A percentile compares a stretch with the other conserved stretches of the same genome.
phyloP scores from a whole-genome alignment of 495 filamentous ascomycete genomes.

The Rhypophila decipiens region DNA sequence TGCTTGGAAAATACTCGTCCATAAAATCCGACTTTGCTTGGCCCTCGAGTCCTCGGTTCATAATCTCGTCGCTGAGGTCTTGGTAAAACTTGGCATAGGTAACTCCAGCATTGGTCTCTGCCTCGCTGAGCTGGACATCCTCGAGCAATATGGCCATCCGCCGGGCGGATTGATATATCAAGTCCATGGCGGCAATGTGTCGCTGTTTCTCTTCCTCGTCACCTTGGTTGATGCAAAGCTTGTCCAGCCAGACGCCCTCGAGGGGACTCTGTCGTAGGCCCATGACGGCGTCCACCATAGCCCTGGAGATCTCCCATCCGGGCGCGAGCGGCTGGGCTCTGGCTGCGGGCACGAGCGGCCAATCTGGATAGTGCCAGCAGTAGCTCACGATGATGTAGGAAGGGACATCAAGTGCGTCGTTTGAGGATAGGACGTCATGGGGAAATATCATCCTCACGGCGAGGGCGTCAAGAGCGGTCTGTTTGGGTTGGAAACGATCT shows the following conservation, averaged over 20 bases:
- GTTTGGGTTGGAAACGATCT: conserved; percentile 10
- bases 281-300: conserved; percentile 21
- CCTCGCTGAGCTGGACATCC: conserved; percentile 13
- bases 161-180: conserved; percentile 19
- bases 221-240: conserved; percentile 28
- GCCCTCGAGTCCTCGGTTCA: conserved; percentile 3
- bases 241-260: conserved; percentile 25
- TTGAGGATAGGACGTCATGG: not conserved
- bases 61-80: conserved; percentile 5
- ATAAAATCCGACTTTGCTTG: conserved; percentile 7
- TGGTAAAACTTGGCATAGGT: conserved; percentile 9
- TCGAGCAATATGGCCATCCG: conserved; percentile 16
- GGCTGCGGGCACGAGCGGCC: conserved; percentile 7
- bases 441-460: conserved; percentile 13
- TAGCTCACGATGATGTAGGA: conserved; percentile 21
- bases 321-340: conserved; percentile 2
- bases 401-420: not conserved
- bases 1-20: conserved; percentile 5
- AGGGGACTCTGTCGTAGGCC: not conserved
- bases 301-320: conserved; percentile 16
- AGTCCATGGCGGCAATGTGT: conserved; percentile 24
- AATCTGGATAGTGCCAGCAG: conserved; percentile 19
- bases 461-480: conserved; percentile 5
- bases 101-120: conserved; percentile 13
- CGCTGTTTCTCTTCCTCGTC: conserved; percentile 16